Evolutionary conservation across 2,329 filamentous ascomycete species (phyloP).

Genomic region (Metarhizium robertsii): DNA sequence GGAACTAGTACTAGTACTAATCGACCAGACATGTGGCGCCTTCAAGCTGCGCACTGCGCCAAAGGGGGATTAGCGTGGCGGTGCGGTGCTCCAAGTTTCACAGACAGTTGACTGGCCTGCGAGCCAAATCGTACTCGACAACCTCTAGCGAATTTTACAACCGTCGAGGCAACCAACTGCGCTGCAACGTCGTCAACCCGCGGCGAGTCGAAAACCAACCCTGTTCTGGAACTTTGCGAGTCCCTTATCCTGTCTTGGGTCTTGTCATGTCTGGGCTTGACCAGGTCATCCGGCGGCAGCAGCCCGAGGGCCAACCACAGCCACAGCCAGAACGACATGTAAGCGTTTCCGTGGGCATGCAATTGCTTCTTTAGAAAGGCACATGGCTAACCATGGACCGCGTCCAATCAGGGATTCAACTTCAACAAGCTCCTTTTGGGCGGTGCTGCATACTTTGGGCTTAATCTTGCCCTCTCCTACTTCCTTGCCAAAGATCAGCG

Average conservation of each 20-base stretch:
- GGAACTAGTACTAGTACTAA: too few relatives aligned
- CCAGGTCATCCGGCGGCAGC: slow-evolving; percentile 6
- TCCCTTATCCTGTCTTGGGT: neutral
- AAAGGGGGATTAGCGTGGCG: neutral
- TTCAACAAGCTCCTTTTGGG: slow-evolving; percentile 41
- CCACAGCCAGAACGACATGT: slow-evolving; percentile 12
- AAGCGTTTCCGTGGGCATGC: slow-evolving; percentile 11
- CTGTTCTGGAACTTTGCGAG: neutral
- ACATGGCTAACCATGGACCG: neutral
- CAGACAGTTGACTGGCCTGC: too few relatives aligned
- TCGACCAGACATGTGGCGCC: too few relatives aligned
- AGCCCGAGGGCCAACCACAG: slow-evolving; percentile 14
- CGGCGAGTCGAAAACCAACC: neutral
- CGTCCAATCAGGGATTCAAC: slow-evolving; percentile 21
- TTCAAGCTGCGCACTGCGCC: neutral
- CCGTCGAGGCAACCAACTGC: neutral
- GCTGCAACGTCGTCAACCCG: neutral
- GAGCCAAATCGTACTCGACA: neutral
- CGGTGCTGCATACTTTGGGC: slow-evolving; percentile 45
- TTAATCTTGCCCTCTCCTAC: slow-evolving; percentile 49
- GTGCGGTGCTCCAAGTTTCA: neutral
- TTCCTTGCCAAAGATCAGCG: slow-evolving; percentile 38
- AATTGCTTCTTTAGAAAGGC: neutral
- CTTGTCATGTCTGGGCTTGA: slow-evolving; percentile 2
- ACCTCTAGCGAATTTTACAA: neutral